phyloP scores from a whole-genome alignment of 768 basidiomycete genomes.

The Kwoniella europaea region DNA sequence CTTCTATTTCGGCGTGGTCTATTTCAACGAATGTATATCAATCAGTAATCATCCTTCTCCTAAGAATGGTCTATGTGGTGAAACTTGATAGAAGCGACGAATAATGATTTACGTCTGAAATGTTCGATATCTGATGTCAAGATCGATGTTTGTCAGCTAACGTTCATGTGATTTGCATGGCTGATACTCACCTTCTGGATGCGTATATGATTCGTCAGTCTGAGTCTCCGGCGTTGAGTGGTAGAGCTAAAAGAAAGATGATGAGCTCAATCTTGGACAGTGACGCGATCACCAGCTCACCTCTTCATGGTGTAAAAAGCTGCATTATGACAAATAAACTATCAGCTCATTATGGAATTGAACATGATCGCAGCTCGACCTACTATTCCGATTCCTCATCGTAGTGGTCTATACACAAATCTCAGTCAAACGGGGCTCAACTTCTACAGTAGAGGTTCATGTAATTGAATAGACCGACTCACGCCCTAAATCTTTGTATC shows the following conservation, averaged over 20 bases:
- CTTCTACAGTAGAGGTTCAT: too few relatives aligned
- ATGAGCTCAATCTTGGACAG: conserved; percentile 10
- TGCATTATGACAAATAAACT: conserved; percentile 12
- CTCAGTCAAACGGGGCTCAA: background rate
- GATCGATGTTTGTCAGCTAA: conserved; percentile 2
- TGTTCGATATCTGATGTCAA: conserved; percentile 67
- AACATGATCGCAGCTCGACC: conserved; percentile 24
- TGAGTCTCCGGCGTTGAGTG: conserved; percentile 97
- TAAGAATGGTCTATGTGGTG: too few relatives aligned
- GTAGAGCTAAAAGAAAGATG: conserved; percentile 65
- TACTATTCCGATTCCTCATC: conserved; percentile 60
- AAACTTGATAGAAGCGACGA: too few relatives aligned
- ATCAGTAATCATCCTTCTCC: too few relatives aligned
- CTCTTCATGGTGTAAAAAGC: conserved; percentile 86
- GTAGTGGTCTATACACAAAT: conserved; percentile 41
- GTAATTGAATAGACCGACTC: conserved; percentile 23
- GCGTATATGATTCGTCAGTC: conserved; percentile 89
- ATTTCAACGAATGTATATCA: background rate
- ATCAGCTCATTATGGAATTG: too few relatives aligned
- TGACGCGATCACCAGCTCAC: conserved; percentile 41
- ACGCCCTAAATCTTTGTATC: conserved; percentile 58
- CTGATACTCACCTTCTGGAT: conserved; percentile 73
- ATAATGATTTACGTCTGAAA: conserved; percentile 73
- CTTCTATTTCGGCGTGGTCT: conserved; percentile 83
- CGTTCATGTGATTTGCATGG: background rate